Evolutionary conservation across 2,329 filamentous ascomycete species (phyloP).

Genomic region (Colletotrichum sp.): DNA sequence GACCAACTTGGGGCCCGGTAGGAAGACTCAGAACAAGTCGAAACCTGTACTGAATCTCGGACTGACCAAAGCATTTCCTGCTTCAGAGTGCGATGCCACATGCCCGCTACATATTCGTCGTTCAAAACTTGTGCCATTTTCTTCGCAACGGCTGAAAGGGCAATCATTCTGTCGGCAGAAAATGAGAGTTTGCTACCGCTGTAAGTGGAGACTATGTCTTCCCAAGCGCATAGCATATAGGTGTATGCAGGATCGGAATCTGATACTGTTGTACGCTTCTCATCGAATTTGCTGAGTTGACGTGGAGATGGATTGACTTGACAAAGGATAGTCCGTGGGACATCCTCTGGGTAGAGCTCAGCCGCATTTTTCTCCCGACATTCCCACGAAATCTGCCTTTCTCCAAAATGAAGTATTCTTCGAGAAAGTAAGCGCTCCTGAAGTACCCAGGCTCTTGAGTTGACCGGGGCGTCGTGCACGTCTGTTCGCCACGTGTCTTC

Average conservation of each 20-base stretch:
- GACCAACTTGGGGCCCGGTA: not conserved
- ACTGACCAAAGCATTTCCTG: not conserved
- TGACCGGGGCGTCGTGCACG: not conserved
- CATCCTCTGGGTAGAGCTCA: not conserved
- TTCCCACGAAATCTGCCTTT: not conserved
- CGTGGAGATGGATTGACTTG: not conserved
- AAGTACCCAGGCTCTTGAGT: constrained; percentile 2
- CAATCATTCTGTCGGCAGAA: not conserved
- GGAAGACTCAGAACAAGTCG: too few relatives aligned
- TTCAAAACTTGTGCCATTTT: not conserved
- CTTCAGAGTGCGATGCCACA: not conserved
- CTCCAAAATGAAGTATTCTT: not conserved
- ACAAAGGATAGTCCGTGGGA: too few relatives aligned
- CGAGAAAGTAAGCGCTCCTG: not conserved
- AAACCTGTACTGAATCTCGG: not conserved
- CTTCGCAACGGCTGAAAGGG: not conserved
- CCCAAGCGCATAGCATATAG: not conserved
- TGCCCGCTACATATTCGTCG: not conserved
- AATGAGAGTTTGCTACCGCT: not conserved
- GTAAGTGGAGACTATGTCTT: not conserved
- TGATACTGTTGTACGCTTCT: not conserved
- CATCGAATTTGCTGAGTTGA: not conserved
- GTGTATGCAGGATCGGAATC: too few relatives aligned
- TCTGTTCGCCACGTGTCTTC: not conserved
- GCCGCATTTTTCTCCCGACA: not conserved